Percentiles rank a stretch among this genome's conserved stretches.
These are phyloP conservation scores for Lactarius quietus DNA, from an alignment of 768 basidiomycete species.

Conservation along the genomic window DNA sequence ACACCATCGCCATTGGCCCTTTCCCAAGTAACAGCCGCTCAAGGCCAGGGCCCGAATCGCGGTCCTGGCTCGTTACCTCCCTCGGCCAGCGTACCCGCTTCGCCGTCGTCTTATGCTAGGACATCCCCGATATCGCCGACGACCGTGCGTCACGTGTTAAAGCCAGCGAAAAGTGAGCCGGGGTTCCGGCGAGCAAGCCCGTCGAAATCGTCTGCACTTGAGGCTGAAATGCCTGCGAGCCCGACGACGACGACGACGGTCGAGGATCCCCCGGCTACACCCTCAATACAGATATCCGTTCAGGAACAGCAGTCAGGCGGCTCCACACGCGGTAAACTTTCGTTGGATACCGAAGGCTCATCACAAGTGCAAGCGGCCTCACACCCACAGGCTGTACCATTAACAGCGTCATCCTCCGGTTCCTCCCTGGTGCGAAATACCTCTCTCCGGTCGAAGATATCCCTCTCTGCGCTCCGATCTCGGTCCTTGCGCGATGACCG, in stretches of 20 bases:
- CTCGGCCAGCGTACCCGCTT: background rate
- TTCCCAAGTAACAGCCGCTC: background rate
- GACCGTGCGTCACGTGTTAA: constrained; percentile 6
- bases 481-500: constrained; percentile 35
- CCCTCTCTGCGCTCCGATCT: constrained; percentile 62
- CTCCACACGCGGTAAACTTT: constrained; percentile 19
- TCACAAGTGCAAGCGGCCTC: constrained; percentile 38
- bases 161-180: constrained; percentile 14
- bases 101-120: background rate
- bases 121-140: constrained; percentile 10
- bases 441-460: constrained; percentile 57
- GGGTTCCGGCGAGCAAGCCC: constrained; percentile 7
- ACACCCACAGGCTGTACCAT: constrained; percentile 40
- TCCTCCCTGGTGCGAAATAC: constrained; percentile 34
- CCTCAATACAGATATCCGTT: constrained; percentile 11
- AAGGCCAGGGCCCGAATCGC: background rate
- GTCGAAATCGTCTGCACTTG: background rate
- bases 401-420: constrained; percentile 35
- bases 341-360: constrained; percentile 31
- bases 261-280: background rate
- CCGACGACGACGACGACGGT: background rate
- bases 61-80: background rate
- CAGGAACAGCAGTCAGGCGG: constrained; percentile 8
- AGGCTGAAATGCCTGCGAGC: background rate
- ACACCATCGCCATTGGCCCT: constrained; percentile 26